Base-by-base conservation (phyloP, 495 filamentous ascomycete species). In the Penicillium subrubescens region DNA sequence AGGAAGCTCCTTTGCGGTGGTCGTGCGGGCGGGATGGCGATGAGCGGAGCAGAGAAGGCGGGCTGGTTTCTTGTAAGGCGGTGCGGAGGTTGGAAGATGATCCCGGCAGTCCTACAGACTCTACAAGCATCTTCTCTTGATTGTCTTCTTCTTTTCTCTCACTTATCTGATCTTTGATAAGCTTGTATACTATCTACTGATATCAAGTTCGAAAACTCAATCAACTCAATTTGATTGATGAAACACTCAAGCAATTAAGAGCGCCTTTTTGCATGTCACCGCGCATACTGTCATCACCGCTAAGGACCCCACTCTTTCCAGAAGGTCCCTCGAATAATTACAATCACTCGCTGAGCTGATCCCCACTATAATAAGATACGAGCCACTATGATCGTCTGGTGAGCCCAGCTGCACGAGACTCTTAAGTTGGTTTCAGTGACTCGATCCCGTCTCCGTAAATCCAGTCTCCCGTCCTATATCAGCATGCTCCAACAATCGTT, bases 381-480 rank as follows among this genome's bases (percentile, higher is more conserved):
- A 56, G 53, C 52, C 52, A 11, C n/a, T 48, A 35, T 53, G n/a
- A 58, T 53, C 33, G 33, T 37, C 48, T 5, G 14, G 14, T 27
- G 48, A 52, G 25, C 6, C 6, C 31, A 29, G 48, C 23, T 52
- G 48, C 48, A 52, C 8, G 19, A 21, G 19, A 14, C 48, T 31
- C 15, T 52, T 17, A 17, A 52, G 25, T n/a, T 39, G 34, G 5
- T 25, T 56, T 33, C 62, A 8, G 29, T 57, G 27, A 11, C 19
- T 58, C 39, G 60, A 39, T 34, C 59, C 51, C 7, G 34, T 59
- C 64, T 78, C 75, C 25, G 72, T 70, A 59, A 79, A 79, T 15
- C 76, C 77, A 10, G 31, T 64, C 63, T 77, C 67, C 50, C 51
- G 65, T 5, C 68, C 74, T 58, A 62, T 59, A 62, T 74, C 68